Percentiles rank a stretch among this genome's conserved stretches.
phyloP scores from a whole-genome alignment of 768 basidiomycete species.

The Kwoniella sp. region DNA sequence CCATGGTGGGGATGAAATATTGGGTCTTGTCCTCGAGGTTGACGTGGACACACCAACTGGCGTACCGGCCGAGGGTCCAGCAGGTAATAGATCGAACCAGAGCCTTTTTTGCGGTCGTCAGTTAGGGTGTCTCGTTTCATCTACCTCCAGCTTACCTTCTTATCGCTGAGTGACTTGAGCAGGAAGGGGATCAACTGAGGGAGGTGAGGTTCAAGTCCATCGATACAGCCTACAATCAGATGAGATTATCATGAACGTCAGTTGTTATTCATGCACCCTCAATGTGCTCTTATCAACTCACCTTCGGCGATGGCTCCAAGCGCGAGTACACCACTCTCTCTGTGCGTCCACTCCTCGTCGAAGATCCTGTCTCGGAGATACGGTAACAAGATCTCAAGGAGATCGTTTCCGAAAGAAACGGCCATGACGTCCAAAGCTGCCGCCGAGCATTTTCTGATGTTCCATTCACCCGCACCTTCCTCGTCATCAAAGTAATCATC shows the following conservation, averaged over 20 bases:
- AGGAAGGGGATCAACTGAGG: slow-evolving; percentile 91
- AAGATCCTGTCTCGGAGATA: slow-evolving; percentile 92
- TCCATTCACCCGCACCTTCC: slow-evolving; percentile 98
- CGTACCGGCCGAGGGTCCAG: slow-evolving; percentile 98
- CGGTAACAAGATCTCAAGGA: slow-evolving; percentile 82
- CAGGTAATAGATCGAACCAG: slow-evolving; percentile 97
- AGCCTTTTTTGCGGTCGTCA: slow-evolving; percentile 62
- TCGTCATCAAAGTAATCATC: slow-evolving; percentile 90
- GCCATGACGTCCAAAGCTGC: slow-evolving; percentile 96
- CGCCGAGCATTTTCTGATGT: slow-evolving; percentile 94
- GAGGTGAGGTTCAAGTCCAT: slow-evolving; percentile 89
- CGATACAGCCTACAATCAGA: slow-evolving; percentile 89
- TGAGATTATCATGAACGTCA: not conserved
- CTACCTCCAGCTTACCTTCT: slow-evolving; percentile 67
- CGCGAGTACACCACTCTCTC: slow-evolving; percentile 93
- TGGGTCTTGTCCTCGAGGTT: slow-evolving; percentile 78
- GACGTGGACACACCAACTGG: slow-evolving; percentile 84
- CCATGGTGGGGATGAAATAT: slow-evolving; percentile 97
- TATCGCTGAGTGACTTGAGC: slow-evolving; percentile 82
- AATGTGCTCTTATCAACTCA: slow-evolving; percentile 53
- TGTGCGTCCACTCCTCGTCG: slow-evolving; percentile 86
- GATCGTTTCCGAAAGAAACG: slow-evolving; percentile 84
- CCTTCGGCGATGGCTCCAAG: slow-evolving; percentile 98
- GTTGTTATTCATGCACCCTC: not conserved
- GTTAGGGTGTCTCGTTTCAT: not conserved